Conservation (phyloP, 169 alveolate species). For the Plasmodium relictum region DNA sequence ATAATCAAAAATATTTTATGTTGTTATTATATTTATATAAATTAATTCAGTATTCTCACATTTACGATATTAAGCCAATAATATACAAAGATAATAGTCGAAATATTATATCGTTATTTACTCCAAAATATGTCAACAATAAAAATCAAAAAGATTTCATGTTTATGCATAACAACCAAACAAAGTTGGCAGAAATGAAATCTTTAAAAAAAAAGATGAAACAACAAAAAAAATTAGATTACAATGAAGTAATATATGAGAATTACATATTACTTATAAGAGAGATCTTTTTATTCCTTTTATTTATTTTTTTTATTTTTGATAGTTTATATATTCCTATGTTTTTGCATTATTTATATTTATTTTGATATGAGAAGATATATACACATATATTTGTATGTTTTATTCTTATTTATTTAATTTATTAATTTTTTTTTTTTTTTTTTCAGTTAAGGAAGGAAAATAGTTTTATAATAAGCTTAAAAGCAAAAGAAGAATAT, state of each 20-base stretch:
- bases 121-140: conserved; percentile 74
- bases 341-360: neutral
- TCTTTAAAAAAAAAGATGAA: conserved; percentile 32
- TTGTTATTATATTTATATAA: conserved; percentile 37
- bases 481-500: conserved; percentile 59
- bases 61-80: conserved; percentile 44
- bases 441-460: conserved; percentile 71
- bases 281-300: too few relatives aligned
- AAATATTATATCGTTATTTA: conserved; percentile 26
- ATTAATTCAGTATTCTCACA: conserved; percentile 31
- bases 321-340: neutral
- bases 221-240: conserved; percentile 70
- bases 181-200: conserved; percentile 62
- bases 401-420: neutral
- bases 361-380: neutral
- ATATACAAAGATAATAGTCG: neutral
- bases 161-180: conserved; percentile 50
- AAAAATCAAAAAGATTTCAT: conserved; percentile 55
- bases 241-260: conserved; percentile 53
- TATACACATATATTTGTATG: neutral
- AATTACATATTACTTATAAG: neutral
- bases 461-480: conserved; percentile 42
- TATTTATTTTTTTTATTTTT: neutral
- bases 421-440: neutral
- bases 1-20: conserved; percentile 45